Conservation (phyloP, 2,329 filamentous ascomycete genomes). For the Aspergillus hortae region DNA sequence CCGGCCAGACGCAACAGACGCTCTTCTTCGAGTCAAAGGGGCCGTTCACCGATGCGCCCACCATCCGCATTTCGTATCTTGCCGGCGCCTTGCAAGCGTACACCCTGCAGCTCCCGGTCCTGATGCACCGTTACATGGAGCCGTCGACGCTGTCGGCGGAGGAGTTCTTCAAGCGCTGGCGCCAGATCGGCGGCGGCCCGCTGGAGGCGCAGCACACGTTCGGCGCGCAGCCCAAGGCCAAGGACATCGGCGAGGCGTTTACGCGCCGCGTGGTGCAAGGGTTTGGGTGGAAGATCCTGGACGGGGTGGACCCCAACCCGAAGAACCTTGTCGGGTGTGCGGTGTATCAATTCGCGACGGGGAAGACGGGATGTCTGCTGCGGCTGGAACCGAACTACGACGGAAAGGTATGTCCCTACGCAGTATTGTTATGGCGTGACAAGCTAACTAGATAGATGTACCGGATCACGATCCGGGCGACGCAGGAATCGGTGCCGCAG, state of each 20-base stretch:
- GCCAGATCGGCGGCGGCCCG: conserved; percentile 87
- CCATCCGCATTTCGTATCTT: conserved; percentile 89
- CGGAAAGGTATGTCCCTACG: conserved; percentile 66
- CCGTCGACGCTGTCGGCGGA: conserved; percentile 79
- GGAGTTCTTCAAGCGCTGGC: conserved; percentile 99
- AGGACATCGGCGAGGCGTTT: conserved; percentile 67
- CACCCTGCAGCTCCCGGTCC: conserved; percentile 83
- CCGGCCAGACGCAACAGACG: conserved; percentile 83
- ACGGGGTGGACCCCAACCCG: conserved; percentile 82
- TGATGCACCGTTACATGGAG: conserved; percentile 96
- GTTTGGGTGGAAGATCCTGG: conserved; percentile 84
- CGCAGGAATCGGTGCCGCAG: conserved; percentile 81
- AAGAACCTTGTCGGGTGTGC: conserved; percentile 90
- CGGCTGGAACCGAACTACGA: conserved; percentile 91
- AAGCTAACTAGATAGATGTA: conserved; percentile 66
- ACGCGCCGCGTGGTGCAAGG: conserved; percentile 72
- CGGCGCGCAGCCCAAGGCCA: conserved; percentile 57
- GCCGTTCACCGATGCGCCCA: conserved; percentile 76
- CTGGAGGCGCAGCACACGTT: conserved; percentile 89
- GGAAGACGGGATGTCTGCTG: conserved; percentile 92
- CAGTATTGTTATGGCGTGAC: too few relatives aligned
- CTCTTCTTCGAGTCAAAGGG: conserved; percentile 87
- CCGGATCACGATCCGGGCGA: conserved; percentile 87
- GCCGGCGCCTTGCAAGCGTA: conserved; percentile 89
- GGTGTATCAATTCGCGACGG: conserved; percentile 72